Percentiles rank a stretch among this genome's conserved stretches.
phyloP scores from a whole-genome alignment of 768 basidiomycete genomes.

The Gyrodon lividus region DNA sequence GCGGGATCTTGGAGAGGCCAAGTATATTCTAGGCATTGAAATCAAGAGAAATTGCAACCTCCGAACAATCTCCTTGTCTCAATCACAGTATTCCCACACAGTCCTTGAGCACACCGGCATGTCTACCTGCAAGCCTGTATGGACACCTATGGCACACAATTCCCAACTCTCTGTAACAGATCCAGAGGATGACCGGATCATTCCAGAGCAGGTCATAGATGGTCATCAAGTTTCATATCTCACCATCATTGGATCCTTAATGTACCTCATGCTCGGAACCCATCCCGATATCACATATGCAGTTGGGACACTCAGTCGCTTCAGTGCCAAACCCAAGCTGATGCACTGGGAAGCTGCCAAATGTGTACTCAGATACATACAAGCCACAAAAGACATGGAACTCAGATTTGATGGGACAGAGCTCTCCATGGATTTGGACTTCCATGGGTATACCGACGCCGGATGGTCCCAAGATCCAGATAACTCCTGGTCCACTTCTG shows the following conservation, averaged over 20 bases:
- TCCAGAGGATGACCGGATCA: no score
- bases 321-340: neutral
- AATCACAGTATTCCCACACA: no score
- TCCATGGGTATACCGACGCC: neutral
- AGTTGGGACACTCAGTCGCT: neutral
- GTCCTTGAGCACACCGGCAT: no score
- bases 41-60: no score
- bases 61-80: neutral
- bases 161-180: no score
- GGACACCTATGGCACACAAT: no score
- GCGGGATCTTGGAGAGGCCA: no score
- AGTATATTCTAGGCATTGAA: no score
- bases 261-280: slow-evolving; percentile 4
- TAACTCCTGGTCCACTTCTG: neutral
- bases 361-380: neutral
- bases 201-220: no score
- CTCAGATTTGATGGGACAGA: neutral
- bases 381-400: neutral
- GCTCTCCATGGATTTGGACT: neutral
- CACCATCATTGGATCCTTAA: no score
- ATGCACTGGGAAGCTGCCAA: neutral
- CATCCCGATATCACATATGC: neutral
- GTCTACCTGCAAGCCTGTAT: no score
- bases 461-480: neutral
- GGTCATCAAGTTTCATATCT: no score